phyloP scores from a whole-genome alignment of 2,329 filamentous ascomycete genomes.

The Fusarium tanahbumbuense region DNA sequence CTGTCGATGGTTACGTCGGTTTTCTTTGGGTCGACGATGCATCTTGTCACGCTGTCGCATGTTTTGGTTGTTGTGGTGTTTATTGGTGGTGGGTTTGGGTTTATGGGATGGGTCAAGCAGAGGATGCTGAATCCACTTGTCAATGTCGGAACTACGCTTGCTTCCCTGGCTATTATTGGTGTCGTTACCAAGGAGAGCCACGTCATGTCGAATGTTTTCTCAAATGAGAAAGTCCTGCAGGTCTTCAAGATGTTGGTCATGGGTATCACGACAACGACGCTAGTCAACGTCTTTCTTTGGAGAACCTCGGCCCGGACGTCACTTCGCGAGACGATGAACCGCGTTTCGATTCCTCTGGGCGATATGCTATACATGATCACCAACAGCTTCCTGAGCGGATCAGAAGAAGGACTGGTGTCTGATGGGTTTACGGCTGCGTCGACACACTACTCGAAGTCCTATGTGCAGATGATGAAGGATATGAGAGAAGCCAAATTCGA shows the following conservation, averaged over 20 bases:
- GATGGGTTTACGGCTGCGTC: conserved; percentile 72
- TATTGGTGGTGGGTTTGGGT: conserved; percentile 85
- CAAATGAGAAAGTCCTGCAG: conserved; percentile 82
- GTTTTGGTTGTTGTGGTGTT: conserved; percentile 83
- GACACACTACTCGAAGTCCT: conserved; percentile 72
- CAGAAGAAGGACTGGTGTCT: conserved; percentile 79
- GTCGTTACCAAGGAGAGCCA: conserved; percentile 91
- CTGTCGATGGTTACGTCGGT: conserved; percentile 88
- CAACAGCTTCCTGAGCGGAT: conserved; percentile 82
- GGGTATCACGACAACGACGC: conserved; percentile 76
- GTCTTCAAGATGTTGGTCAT: conserved; percentile 85
- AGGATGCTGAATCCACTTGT: conserved; percentile 80
- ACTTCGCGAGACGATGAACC: conserved; percentile 77
- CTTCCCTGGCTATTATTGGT: conserved; percentile 88
- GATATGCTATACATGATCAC: conserved; percentile 87
- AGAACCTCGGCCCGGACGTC: conserved; percentile 80
- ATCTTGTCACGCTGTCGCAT: conserved; percentile 78
- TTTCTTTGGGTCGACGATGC: conserved; percentile 75
- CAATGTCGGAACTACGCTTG: conserved; percentile 85
- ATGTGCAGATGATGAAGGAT: conserved; percentile 78
- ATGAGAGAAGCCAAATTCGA: conserved; percentile 89
- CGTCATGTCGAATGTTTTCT: conserved; percentile 85
- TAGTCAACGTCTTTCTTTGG: conserved; percentile 81
- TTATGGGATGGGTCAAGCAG: conserved; percentile 90
- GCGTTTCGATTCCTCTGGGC: conserved; percentile 78